Evolutionary conservation across 148 eudicot species (phyloP).

Genomic region (Rhododendron simsii): DNA sequence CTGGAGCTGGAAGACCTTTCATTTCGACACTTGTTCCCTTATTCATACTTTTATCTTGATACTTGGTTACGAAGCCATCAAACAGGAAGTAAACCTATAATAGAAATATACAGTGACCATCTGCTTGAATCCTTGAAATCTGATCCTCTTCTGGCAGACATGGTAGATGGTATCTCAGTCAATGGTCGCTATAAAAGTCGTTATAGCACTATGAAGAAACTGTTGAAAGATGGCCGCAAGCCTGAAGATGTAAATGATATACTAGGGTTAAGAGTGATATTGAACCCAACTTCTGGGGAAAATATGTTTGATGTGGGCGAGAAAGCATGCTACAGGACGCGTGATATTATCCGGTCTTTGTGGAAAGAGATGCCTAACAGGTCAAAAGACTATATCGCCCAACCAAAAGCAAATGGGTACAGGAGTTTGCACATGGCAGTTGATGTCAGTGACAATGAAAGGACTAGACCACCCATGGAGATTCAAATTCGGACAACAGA

Average conservation of each 20-base stretch:
- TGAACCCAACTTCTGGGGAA: conserved; percentile 43
- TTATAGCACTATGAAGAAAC: conserved; percentile 97
- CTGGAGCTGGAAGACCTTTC: conserved; percentile 87
- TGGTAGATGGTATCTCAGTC: conserved; percentile 60
- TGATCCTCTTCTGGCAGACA: conserved; percentile 43
- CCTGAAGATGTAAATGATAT: conserved; percentile 94
- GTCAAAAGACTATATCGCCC: conserved; percentile 82
- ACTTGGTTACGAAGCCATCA: conserved; percentile 88
- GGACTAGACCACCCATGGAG: conserved; percentile 74
- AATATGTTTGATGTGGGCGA: conserved; percentile 43
- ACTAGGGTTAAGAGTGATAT: conserved; percentile 73
- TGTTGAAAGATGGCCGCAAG: conserved; percentile 81
- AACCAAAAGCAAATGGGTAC: conserved; percentile 89
- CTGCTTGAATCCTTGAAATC: conserved; percentile 47
- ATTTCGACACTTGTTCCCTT: conserved; percentile 80
- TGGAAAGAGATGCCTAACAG: conserved; percentile 87
- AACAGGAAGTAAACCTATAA: conserved; percentile 55
- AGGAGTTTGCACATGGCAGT: conserved; percentile 93
- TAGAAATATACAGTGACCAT: conserved; percentile 59
- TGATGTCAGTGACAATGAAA: conserved; percentile 65
- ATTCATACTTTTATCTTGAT: conserved; percentile 81
- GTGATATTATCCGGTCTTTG: conserved; percentile 56
- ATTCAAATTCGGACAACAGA: conserved; percentile 82
- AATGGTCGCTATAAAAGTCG: conserved; percentile 94
- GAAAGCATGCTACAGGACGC: conserved; percentile 76